A percentile compares a stretch with the other conserved stretches of the same genome.
Evolutionary conservation across 345 rosid species (phyloP).

Genomic region (Eucalyptus albens): DNA sequence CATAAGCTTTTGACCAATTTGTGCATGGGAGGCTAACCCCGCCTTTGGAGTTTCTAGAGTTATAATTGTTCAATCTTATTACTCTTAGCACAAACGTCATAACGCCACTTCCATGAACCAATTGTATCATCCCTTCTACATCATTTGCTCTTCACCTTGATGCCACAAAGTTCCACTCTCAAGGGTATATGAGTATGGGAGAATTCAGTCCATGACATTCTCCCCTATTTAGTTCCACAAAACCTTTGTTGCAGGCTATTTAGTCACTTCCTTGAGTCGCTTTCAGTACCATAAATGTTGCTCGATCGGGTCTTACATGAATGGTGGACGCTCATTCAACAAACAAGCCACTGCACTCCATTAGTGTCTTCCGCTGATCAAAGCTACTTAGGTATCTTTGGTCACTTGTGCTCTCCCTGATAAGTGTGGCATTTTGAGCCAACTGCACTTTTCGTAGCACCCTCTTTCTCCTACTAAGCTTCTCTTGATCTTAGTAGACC

Average conservation of each 20-base stretch:
- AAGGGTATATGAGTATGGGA: not conserved
- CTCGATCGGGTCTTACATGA: too few relatives aligned
- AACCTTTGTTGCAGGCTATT: not conserved
- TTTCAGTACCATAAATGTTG: too few relatives aligned
- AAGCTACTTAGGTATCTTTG: too few relatives aligned
- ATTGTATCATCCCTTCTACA: not conserved
- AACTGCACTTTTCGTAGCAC: too few relatives aligned
- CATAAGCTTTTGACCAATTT: not conserved
- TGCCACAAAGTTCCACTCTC: not conserved
- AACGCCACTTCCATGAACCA: not conserved
- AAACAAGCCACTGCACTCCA: too few relatives aligned
- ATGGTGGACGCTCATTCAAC: too few relatives aligned
- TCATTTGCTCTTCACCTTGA: not conserved
- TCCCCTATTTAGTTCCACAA: not conserved
- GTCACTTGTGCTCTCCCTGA: too few relatives aligned
- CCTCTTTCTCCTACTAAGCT: too few relatives aligned
- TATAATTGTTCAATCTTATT: too few relatives aligned
- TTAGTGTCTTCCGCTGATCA: too few relatives aligned
- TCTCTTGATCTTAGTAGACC: too few relatives aligned
- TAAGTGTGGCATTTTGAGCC: too few relatives aligned
- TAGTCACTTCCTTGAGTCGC: not conserved
- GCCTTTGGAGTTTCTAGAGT: not conserved
- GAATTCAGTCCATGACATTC: not conserved
- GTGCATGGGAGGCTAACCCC: not conserved
- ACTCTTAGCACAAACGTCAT: not conserved